phyloP scores from a whole-genome alignment of 2,329 filamentous ascomycete species.

The Diplocarpon mali region DNA sequence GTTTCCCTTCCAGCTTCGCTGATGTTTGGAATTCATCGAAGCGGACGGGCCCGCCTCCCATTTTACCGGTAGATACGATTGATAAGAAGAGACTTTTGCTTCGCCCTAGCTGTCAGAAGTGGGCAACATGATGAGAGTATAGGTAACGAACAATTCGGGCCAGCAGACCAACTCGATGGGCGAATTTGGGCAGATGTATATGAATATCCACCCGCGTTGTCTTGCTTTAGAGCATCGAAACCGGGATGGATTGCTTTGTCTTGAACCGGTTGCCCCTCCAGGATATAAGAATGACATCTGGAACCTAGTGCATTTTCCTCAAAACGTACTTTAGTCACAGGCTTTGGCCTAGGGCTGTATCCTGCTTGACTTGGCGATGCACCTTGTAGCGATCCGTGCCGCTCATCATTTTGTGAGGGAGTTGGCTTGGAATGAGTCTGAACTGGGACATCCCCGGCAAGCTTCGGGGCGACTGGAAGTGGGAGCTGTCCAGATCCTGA shows the following conservation, averaged over 20 bases:
- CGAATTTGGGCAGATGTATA: constrained; percentile 3
- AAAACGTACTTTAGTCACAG: neutral
- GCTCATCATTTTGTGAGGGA: neutral
- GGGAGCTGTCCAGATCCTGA: constrained; percentile 6
- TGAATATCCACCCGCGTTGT: constrained; percentile 1
- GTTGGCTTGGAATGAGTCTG: neutral
- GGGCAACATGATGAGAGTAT: neutral
- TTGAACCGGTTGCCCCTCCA: neutral
- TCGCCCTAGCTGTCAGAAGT: constrained; percentile 3
- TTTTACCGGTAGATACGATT: neutral
- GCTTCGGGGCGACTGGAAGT: constrained; percentile 7
- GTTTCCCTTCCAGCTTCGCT: neutral
- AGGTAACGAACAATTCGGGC: constrained; percentile 10
- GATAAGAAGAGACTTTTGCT: neutral
- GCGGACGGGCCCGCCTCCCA: too few relatives aligned
- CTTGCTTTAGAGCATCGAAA: constrained; percentile 17
- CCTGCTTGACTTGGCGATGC: neutral
- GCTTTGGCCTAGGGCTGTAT: neutral
- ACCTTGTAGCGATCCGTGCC: neutral
- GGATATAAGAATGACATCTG: constrained; percentile 8
- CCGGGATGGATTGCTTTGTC: constrained; percentile 17
- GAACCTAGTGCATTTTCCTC: constrained; percentile 7
- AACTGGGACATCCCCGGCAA: constrained; percentile 1
- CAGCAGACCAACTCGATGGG: constrained; percentile 11
- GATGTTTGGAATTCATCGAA: neutral